phyloP scores from a whole-genome alignment of 139 green algal species.

The Mesostigma viride region DNA sequence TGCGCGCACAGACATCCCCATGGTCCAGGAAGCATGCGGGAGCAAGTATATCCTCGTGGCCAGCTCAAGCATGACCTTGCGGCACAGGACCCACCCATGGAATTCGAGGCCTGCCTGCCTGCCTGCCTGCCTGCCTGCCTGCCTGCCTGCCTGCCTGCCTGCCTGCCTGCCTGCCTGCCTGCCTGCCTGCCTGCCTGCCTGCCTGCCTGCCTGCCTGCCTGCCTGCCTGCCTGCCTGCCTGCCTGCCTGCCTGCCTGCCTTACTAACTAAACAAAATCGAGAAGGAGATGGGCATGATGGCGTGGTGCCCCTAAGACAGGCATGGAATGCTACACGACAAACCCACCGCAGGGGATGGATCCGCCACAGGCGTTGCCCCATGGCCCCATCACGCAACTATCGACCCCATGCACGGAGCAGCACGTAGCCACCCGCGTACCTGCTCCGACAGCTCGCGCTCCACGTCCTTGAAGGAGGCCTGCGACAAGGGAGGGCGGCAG shows the following conservation, averaged over 20 bases:
- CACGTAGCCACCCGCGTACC: no score
- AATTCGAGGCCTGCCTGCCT: constrained; percentile 10
- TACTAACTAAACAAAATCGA: background rate
- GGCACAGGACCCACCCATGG: background rate
- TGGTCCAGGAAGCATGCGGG: no score
- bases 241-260: constrained; percentile 18
- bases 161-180: constrained; percentile 17
- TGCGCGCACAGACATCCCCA: no score
- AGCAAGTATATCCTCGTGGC: no score
- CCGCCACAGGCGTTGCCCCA: no score
- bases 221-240: constrained; percentile 20
- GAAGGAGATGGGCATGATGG: no score
- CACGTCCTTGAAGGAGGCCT: constrained; percentile 34
- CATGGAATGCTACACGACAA: no score
- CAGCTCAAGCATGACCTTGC: no score
- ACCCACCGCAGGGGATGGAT: no score
- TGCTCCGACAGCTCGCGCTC: constrained; percentile 54
- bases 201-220: constrained; percentile 23
- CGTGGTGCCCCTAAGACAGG: no score
- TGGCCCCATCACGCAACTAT: no score
- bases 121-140: constrained; percentile 16
- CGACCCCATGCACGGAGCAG: no score
- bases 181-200: constrained; percentile 16
- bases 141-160: constrained; percentile 14
- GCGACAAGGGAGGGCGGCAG: background rate